Evolutionary conservation across 768 basidiomycete species (phyloP), one percentile per base, ranked within the genome.

Genomic region (Xerocomellus dryophilus): DNA sequence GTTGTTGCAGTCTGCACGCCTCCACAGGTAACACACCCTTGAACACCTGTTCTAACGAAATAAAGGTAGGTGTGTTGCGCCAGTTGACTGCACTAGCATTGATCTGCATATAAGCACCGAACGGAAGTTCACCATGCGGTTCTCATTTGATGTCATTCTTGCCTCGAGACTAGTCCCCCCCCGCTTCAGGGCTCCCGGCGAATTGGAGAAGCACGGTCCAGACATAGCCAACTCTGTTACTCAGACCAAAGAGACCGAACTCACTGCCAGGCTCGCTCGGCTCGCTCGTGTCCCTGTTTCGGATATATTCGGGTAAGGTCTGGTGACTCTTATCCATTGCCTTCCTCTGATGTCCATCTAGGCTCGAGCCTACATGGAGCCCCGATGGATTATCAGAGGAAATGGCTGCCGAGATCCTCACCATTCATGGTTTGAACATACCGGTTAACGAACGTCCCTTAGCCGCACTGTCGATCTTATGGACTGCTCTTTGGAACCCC

Each of bases 401-500:
- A 35, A 38, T 10, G 2, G 60, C 62, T 42, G 39, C 59, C 0
- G 48, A 61, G 39, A 50, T 50, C 9, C 62, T 73, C 31, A 35
- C 53, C 8, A 50, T 34, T 20, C 57, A 67, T 54, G 71, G 71
- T 32, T 51, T 58, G 20, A 72, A 72, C 27, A 55, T 53, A 43
- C 63, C 71, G 0, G 64, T 72, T 5, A 61, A 44, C 23, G 71
- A 73, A 44, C 71, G 70, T 23, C 64, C 70, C 43, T 54, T 69
- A 43, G 68, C 64, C 3, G 62, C 63, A 3, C 38, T 74, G 44
- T 40, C 49, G n/a, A 49, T 70, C 20, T 50, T 72, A 23, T 70
- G 67, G 61, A 60, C 58, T 29, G 73, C 71, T 14, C n/a, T 74
- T 15, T 65, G 63, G 62, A 72, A 74, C 44, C 69, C 71, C 5